Evolutionary conservation across 805 yeast genomes (phyloP).

Genomic region (Wickerhamiella hasegawae): DNA sequence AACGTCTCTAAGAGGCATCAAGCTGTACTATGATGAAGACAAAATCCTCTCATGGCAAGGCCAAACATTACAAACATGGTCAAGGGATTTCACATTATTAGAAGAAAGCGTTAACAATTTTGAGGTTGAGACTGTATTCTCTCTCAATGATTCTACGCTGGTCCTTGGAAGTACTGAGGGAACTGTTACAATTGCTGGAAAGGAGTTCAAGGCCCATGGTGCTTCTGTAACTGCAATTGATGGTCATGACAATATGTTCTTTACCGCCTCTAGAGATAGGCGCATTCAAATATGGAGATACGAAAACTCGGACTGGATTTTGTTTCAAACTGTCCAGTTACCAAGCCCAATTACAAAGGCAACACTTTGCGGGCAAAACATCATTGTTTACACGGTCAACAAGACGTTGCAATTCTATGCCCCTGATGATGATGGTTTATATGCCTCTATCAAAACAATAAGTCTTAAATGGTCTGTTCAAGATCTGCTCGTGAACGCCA

Average conservation of each 20-base stretch:
- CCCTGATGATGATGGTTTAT: constrained; percentile 15
- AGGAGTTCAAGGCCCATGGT: constrained; percentile 9
- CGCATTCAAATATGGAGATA: constrained; percentile 10
- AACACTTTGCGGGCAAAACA: constrained; percentile 26
- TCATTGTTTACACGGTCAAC: constrained; percentile 42
- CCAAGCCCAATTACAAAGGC: constrained; percentile 43
- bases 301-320: constrained; percentile 27
- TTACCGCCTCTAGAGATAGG: constrained; percentile 13
- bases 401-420: constrained; percentile 36
- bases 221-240: constrained; percentile 13
- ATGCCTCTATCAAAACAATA: constrained; percentile 30
- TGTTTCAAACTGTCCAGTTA: constrained; percentile 35
- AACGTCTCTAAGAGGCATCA: no score
- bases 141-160: constrained; percentile 4
- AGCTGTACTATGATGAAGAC: constrained; percentile 1
- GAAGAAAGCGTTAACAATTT: no score
- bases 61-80: background rate
- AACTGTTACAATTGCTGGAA: constrained; percentile 3
- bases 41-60: constrained; percentile 5
- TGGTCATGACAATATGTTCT: background rate
- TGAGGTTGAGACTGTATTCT: background rate
- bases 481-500: constrained; percentile 24
- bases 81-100: no score
- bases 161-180: constrained; percentile 1
- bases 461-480: constrained; percentile 38